Evolutionary conservation across 2,329 filamentous ascomycete species (phyloP).

Genomic region (Fusarium miscanthi): DNA sequence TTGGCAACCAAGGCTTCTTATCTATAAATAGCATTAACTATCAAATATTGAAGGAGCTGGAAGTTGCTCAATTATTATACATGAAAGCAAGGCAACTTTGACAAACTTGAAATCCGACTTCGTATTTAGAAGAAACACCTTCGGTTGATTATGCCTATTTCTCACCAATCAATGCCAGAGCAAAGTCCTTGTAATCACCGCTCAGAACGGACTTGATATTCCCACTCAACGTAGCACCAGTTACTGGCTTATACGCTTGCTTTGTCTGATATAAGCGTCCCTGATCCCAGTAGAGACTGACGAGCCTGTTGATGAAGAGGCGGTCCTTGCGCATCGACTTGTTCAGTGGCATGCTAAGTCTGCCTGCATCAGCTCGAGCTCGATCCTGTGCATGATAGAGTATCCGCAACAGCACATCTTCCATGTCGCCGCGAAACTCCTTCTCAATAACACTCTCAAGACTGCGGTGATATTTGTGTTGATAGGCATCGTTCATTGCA

Average conservation of each 20-base stretch:
- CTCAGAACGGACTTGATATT: slow-evolving; percentile 45
- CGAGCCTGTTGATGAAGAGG: slow-evolving; percentile 48
- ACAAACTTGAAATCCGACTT: too few relatives aligned
- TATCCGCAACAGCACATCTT: slow-evolving; percentile 49
- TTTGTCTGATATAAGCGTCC: slow-evolving; percentile 49
- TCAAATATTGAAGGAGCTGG: too few relatives aligned
- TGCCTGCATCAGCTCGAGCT: slow-evolving; percentile 41
- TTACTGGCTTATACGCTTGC: slow-evolving; percentile 69
- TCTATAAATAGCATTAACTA: too few relatives aligned
- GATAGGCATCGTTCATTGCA: slow-evolving; percentile 46
- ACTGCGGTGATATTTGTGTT: slow-evolving; percentile 49
- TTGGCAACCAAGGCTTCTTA: too few relatives aligned
- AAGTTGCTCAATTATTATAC: too few relatives aligned
- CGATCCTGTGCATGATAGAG: slow-evolving; percentile 41
- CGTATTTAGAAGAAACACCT: rapidly evolving
- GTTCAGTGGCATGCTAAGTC: slow-evolving; percentile 43
- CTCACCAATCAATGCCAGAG: slow-evolving; percentile 47
- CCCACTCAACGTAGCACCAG: slow-evolving; percentile 60
- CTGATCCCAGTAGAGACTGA: slow-evolving; percentile 50
- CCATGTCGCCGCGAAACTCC: slow-evolving; percentile 51
- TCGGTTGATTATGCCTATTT: slow-evolving; percentile 2
- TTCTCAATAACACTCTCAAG: slow-evolving; percentile 50
- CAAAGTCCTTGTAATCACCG: slow-evolving; percentile 47
- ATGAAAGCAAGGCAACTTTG: too few relatives aligned
- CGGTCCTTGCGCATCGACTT: slow-evolving; percentile 46